Percentiles rank a stretch among this genome's conserved stretches.
Conservation (phyloP, 495 filamentous ascomycete species). For the Xylaria acuta region DNA sequence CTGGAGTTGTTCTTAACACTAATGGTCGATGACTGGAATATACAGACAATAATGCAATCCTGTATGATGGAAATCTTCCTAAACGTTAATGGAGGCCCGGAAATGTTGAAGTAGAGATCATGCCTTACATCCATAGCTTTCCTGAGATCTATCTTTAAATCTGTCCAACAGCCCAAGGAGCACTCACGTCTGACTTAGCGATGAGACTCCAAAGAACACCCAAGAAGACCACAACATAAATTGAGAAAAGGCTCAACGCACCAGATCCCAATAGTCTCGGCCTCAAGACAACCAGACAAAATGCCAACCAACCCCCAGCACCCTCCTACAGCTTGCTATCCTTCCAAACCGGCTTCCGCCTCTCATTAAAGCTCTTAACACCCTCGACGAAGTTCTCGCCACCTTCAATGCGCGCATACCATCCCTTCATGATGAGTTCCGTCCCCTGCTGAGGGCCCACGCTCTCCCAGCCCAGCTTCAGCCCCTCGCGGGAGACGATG, state of each 20-base stretch:
- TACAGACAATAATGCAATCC: too few species aligned
- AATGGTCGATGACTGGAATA: too few species aligned
- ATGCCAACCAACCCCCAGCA: neutral
- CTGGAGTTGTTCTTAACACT: too few species aligned
- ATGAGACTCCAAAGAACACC: neutral
- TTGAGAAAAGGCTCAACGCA: neutral
- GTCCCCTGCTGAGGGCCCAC: slow-evolving; percentile 69
- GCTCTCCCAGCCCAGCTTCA: slow-evolving; percentile 72
- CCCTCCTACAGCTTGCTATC: slow-evolving; percentile 70
- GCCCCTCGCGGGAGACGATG: slow-evolving; percentile 67
- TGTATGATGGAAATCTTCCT: too few species aligned
- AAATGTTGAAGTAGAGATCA: neutral
- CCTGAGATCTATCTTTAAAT: neutral
- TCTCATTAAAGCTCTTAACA: slow-evolving; percentile 80
- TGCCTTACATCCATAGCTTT: neutral
- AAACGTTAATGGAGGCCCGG: too few species aligned
- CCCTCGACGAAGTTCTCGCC: slow-evolving; percentile 83
- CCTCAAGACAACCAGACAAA: neutral
- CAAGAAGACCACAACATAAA: neutral
- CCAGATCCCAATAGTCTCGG: neutral
- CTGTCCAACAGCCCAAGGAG: neutral
- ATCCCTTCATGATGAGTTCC: slow-evolving; percentile 59
- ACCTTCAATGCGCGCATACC: slow-evolving; percentile 64
- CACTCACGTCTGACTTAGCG: neutral
- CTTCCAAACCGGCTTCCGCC: slow-evolving; percentile 72